Evolutionary conservation across 345 rosid genomes (phyloP).

Genomic region (Raphanus sativus): DNA sequence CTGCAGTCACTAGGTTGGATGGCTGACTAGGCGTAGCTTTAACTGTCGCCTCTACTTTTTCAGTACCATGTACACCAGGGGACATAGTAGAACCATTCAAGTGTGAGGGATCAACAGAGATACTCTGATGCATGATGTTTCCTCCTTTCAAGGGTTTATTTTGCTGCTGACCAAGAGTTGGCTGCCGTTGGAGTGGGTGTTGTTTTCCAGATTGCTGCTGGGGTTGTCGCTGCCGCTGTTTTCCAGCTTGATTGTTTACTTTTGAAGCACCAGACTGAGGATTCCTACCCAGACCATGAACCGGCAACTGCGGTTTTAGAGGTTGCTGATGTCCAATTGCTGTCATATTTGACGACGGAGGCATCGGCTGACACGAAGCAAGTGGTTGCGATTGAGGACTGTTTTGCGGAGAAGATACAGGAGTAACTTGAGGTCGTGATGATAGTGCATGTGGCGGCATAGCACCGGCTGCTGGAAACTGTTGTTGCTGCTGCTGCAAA

Average conservation of each 20-base stretch:
- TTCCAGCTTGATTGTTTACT: conserved; percentile 61
- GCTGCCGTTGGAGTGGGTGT: conserved; percentile 81
- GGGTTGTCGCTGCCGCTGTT: conserved; percentile 65
- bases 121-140: conserved; percentile 63
- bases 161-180: conserved; percentile 60
- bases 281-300: conserved; percentile 54
- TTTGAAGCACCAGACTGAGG: conserved; percentile 50
- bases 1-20: conserved; percentile 49
- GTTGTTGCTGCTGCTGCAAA: conserved; percentile 69
- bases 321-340: conserved; percentile 47
- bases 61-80: conserved; percentile 45
- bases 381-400: conserved; percentile 63
- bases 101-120: conserved; percentile 57
- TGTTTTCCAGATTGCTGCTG: conserved; percentile 65
- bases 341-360: conserved; percentile 54
- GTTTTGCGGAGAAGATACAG: conserved; percentile 66
- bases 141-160: conserved; percentile 75
- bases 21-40: conserved; percentile 62
- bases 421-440: conserved; percentile 57
- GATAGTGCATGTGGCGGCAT: conserved; percentile 54
- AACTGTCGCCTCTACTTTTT: conserved; percentile 58
- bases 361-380: conserved; percentile 50
- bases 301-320: conserved; percentile 56
- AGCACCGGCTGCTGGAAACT: conserved; percentile 56
- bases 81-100: conserved; percentile 57